Conservation (phyloP, 2,329 filamentous ascomycete species). For the Leptodontidium sp. region DNA sequence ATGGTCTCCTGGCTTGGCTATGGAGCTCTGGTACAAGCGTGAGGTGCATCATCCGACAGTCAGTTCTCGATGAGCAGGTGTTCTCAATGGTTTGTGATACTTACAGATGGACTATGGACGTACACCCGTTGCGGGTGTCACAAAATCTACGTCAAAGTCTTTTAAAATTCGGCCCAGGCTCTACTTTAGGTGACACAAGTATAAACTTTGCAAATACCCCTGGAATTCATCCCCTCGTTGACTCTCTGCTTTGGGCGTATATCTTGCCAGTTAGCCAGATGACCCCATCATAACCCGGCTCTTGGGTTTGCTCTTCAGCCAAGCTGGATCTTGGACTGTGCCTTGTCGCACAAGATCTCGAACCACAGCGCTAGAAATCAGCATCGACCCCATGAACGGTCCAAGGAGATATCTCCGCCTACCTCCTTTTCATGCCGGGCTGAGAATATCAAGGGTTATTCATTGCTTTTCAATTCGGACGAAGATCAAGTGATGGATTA, state of each 20-base stretch:
- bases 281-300: neutral
- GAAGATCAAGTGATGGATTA: neutral
- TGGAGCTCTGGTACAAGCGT: neutral
- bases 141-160: neutral
- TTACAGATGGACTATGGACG: too few relatives aligned
- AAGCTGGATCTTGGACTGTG: neutral
- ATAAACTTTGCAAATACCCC: neutral
- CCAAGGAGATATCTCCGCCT: neutral
- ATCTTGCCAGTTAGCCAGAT: neutral
- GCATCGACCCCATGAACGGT: neutral
- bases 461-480: neutral
- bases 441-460: neutral
- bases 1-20: neutral
- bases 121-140: neutral
- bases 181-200: neutral
- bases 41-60: neutral
- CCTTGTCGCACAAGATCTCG: constrained; percentile 4
- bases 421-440: neutral
- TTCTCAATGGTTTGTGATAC: neutral
- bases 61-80: neutral
- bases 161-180: neutral
- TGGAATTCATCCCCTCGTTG: too few relatives aligned
- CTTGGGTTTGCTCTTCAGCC: neutral
- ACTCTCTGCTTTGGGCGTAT: neutral
- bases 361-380: neutral